Conservation (phyloP, 2,329 filamentous ascomycete genomes). For the Epicoccum sorghinum region DNA sequence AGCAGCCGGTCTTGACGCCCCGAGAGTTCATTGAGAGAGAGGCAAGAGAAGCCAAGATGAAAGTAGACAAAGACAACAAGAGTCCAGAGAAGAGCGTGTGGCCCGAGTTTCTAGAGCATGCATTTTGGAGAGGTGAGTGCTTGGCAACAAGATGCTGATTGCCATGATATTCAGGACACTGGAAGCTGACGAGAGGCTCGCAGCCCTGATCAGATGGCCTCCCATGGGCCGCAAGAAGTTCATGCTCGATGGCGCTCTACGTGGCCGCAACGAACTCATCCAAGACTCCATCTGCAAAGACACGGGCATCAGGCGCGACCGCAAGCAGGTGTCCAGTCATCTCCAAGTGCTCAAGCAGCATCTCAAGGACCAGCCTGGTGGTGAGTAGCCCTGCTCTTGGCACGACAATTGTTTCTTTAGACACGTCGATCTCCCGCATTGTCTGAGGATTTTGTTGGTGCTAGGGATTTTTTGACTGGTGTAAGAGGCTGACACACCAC, state of each 20-base stretch:
- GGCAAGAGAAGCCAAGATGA: slow-evolving; percentile 21
- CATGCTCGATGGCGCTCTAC: slow-evolving; percentile 56
- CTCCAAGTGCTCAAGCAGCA: slow-evolving; percentile 66
- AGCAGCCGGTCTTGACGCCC: slow-evolving; percentile 41
- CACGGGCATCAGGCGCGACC: slow-evolving; percentile 59
- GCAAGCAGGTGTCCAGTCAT: slow-evolving; percentile 70
- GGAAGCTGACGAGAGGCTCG: slow-evolving; percentile 5
- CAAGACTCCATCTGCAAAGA: slow-evolving; percentile 62
- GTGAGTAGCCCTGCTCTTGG: slow-evolving; percentile 48
- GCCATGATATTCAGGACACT: not conserved
- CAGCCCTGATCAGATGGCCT: slow-evolving; percentile 56
- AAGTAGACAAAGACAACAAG: slow-evolving; percentile 31
- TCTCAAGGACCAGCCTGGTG: slow-evolving; percentile 58
- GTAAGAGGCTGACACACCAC: slow-evolving; percentile 28
- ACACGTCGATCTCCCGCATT: slow-evolving; percentile 1
- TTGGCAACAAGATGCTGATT: not conserved
- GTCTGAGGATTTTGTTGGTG: slow-evolving; percentile 12
- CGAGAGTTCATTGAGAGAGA: slow-evolving; percentile 29
- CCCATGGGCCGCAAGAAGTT: slow-evolving; percentile 64
- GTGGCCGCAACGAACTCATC: slow-evolving; percentile 67
- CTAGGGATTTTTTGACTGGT: slow-evolving; percentile 19
- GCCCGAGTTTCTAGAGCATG: slow-evolving; percentile 55
- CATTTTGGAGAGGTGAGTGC: slow-evolving; percentile 55
- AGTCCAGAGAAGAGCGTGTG: slow-evolving; percentile 47
- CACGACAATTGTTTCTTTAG: not conserved